Base-by-base conservation (phyloP, 2,329 filamentous ascomycete genomes). In the Mycosphaerella arachidis region DNA sequence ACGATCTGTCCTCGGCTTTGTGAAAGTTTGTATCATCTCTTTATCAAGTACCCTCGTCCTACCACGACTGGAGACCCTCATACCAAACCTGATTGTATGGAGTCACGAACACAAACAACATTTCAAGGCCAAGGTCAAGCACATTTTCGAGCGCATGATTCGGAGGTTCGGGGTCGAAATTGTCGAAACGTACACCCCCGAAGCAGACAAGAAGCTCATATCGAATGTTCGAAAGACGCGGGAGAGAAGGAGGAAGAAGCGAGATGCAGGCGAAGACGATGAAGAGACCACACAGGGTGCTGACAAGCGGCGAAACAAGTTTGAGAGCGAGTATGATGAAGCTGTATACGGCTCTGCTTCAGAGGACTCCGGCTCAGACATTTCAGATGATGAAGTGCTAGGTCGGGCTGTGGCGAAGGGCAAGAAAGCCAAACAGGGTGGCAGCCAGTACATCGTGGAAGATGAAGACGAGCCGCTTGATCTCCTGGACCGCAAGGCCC, bases 61-160 rank as follows among this genome's bases (percentile, higher is more conserved):
- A 37, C 87, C 91, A 4, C 86, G 92, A 27, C 84, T 99, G 37
- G 79, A 82, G 33, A 86, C 86, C 0, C 82, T 99, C 52, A 84
- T 99, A 1, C 91, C 92, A 3, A 96, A 96, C 75, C 81, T 97
- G 20, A 91, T 97, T 81, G 86, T 92, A 46, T 99, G 94, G 93
- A 92, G 90, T 72, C 91, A 97, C 75, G 94, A 99, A 76, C 95
- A 99, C 81, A 97, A 97, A 79, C 92, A 92, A 12, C 92, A 96
- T 73, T 94, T 99, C 79, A 91, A 93, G 71, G 88, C 90, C 53
- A 99, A 97, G 80, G 92, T 99, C 67, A 97, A 97, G 85, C 92
- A 97, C 72, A 97, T 99, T 64, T 79, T 99, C 16, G 94, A 99
- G 78, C 86, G 94, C 55, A 91, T 97, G 83, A 89, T 97, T 24